These are phyloP conservation scores for Phaeomoniella chlamydospora DNA, from an alignment of 2,329 filamentous ascomycete genomes.

Conservation along the genomic window DNA sequence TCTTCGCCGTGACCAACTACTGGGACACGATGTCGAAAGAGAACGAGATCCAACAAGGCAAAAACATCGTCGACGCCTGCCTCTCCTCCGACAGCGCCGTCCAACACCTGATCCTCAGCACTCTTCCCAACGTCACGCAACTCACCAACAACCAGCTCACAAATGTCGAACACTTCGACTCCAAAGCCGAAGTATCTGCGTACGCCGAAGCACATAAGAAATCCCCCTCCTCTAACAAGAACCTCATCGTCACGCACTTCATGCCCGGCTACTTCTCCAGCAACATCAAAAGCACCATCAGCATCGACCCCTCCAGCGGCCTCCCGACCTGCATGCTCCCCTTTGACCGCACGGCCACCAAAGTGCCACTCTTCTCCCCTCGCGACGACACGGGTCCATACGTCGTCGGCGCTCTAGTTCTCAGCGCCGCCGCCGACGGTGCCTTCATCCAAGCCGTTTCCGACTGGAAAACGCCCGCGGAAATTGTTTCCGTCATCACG, in stretches of 20 bases:
- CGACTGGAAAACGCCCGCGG: constrained; percentile 21
- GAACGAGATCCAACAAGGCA: constrained; percentile 19
- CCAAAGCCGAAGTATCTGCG: constrained; percentile 22
- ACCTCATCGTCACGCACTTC: constrained; percentile 23
- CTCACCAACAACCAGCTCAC: constrained; percentile 19
- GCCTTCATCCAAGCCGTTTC: constrained; percentile 26
- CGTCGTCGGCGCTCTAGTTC: constrained; percentile 17
- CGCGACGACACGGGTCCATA: constrained; percentile 30
- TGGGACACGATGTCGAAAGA: constrained; percentile 24
- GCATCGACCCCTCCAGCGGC: constrained; percentile 14
- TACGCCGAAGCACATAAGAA: constrained; percentile 25
- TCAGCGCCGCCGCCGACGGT: constrained; percentile 21
- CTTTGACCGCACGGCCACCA: constrained; percentile 13
- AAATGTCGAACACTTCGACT: constrained; percentile 24
- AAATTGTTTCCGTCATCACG: constrained; percentile 24
- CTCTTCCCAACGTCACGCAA: constrained; percentile 17
- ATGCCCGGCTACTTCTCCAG: constrained; percentile 28
- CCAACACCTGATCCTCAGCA: constrained; percentile 26
- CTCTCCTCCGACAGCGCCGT: constrained; percentile 16
- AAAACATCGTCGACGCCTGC: constrained; percentile 22
- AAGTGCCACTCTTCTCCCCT: constrained; percentile 30
- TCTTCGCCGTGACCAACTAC: constrained; percentile 34
- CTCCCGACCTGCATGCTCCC: too few relatives aligned
- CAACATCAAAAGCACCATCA: constrained; percentile 21
- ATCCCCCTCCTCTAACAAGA: too few relatives aligned